These are phyloP conservation scores for Glonium stellatum DNA, from an alignment of 495 filamentous ascomycete species.

Conservation along the genomic window DNA sequence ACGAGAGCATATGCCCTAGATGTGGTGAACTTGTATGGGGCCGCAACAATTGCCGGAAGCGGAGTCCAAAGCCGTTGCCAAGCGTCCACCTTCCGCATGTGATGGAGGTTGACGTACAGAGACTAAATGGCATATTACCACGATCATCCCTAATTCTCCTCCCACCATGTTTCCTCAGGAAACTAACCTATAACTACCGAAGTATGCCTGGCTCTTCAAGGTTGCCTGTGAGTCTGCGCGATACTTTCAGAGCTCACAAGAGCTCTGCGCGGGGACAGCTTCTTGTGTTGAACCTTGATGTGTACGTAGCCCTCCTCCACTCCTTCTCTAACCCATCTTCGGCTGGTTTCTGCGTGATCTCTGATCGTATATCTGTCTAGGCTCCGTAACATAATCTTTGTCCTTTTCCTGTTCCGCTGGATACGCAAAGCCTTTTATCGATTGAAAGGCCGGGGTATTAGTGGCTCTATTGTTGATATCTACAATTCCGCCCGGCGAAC, in stretches of 20 bases:
- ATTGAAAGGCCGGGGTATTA: constrained; percentile 77
- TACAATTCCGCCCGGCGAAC: constrained; percentile 63
- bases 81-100: background rate
- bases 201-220: constrained; percentile 49
- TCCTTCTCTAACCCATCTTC: background rate
- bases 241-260: constrained; percentile 54
- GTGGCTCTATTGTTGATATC: constrained; percentile 68
- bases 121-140: background rate
- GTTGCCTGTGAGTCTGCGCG: constrained; percentile 60
- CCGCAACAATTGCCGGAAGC: background rate
- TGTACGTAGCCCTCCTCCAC: constrained; percentile 51
- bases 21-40: constrained; percentile 18
- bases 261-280: constrained; percentile 34
- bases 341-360: background rate
- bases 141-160: background rate
- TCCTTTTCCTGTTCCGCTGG: constrained; percentile 83
- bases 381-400: constrained; percentile 80
- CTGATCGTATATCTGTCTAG: constrained; percentile 40
- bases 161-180: background rate
- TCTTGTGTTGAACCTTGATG: constrained; percentile 65
- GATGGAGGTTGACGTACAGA: background rate
- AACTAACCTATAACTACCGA: background rate
- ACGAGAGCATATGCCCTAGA: too few species aligned
- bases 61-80: background rate
- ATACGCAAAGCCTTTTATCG: constrained; percentile 73